These are phyloP conservation scores for Xylariaceae sp. DNA, from an alignment of 2,329 filamentous ascomycete genomes.

Conservation along the genomic window DNA sequence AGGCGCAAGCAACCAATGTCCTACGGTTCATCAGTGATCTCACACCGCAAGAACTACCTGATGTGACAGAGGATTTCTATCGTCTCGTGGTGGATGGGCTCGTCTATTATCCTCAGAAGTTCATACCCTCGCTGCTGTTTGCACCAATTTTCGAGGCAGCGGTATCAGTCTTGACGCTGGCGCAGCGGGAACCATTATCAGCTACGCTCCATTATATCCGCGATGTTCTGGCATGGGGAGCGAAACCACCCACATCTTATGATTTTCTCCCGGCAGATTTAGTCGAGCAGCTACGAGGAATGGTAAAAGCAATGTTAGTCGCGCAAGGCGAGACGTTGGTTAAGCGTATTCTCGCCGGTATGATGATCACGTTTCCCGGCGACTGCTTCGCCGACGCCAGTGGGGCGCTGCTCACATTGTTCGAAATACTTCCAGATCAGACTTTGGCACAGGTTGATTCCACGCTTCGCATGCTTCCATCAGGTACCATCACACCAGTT, in stretches of 20 bases:
- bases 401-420: conserved; percentile 84
- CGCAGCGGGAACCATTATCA: conserved; percentile 87
- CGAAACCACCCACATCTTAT: conserved; percentile 61
- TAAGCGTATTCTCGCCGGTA: conserved; percentile 87
- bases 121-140: conserved; percentile 77
- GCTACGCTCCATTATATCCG: conserved; percentile 91
- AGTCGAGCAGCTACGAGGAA: conserved; percentile 65
- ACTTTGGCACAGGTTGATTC: conserved; percentile 78
- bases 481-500: conserved; percentile 73
- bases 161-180: conserved; percentile 78
- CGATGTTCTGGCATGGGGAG: conserved; percentile 86
- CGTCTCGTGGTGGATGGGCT: conserved; percentile 87
- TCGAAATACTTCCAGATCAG: conserved; percentile 79
- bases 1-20: conserved; percentile 87
- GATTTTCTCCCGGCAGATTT: conserved; percentile 56
- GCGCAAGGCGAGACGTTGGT: conserved; percentile 74
- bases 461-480: conserved; percentile 80
- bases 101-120: conserved; percentile 84
- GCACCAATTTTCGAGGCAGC: conserved; percentile 83
- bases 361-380: conserved; percentile 98
- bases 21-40: conserved; percentile 85
- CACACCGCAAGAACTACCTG: conserved; percentile 68
- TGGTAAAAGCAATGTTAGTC: conserved; percentile 69
- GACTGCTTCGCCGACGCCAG: conserved; percentile 96
- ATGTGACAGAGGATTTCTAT: conserved; percentile 95